Evolutionary conservation across 495 filamentous ascomycete genomes (phyloP), one percentile per base, ranked within the genome.

Genomic region (Symbiotaphrina buchneri): DNA sequence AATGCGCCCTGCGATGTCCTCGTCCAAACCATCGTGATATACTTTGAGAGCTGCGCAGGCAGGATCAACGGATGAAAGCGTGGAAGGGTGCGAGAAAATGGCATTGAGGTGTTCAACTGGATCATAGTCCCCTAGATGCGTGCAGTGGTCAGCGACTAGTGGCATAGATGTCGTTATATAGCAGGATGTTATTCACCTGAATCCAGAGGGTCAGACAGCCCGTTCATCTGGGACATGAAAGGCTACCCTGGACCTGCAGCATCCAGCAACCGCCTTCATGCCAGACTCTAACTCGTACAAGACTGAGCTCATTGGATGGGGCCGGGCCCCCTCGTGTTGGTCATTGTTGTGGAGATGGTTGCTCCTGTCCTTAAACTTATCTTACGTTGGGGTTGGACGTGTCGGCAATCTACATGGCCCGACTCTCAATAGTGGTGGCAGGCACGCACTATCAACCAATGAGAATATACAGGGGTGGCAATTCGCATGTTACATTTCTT

Each of bases 21-120:
- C 51, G 46, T 82, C 74, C 44, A 97, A 70, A 37, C 75, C 81
- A 70, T 90, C 56, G 56, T 91, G 76, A 54, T 80, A 74, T 43
- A 54, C 55, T 46, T 65, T 64, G 33, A 97, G 69, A 29, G 68
- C 68, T 25, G 65, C 53, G 18, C 76, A 76, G 32, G 81, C 74
- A 24, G 63, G 59, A 27, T 59, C 57, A 34, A 91, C 73, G 36
- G 78, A 75, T 34, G 73, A 70, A 29, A 95, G 70, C 41, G 83
- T 79, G 18, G 78, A 80, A 5, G 82, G 77, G 49, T 91, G 80
- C 25, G 85, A 75, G 58, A 97, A 97, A 42, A 95, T 72, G 38
- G 73, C 57, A 56, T 97, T 95, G 31, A 95, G 68, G 51, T 97
- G 85, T 30, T 79, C 67, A 41, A 93, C 71, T 29, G 90, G 84